Base-by-base conservation (phyloP, 306 rosid species). In the Gastrolobium bilobum region DNA sequence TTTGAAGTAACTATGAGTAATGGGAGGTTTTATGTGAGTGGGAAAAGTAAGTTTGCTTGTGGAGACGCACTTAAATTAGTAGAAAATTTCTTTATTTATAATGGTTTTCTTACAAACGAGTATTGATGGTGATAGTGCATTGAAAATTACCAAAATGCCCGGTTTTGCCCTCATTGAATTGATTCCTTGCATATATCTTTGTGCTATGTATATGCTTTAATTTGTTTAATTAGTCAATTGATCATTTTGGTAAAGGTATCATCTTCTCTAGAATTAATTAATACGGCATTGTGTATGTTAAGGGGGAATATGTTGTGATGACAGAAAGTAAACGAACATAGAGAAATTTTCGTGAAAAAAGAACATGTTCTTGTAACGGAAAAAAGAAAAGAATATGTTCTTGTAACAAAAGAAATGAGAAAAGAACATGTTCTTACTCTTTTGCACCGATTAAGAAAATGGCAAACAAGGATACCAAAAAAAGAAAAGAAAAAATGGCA, bases 1-100 rank as follows among this genome's bases (percentile, higher is more conserved):
- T 14, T 56, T 44, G 39, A 57, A 71, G 68, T 7, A 63, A 31
- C 84, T 57, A 70, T 39, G 29, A 26, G 34, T 14, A 74, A 6
- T 68, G 2, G 14, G 11, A 6, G 82, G 48, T 14, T 15, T 10
- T 3, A 38, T 35, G 79, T 59, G 75, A 13, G 3, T 0, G 10
- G 15, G 8, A 63, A 57, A 48, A 57, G 57, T 57, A 30, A 73
- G 3, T 30, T 7, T 52, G 79, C 33, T 59, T 29, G 42, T 57
- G 70, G 38, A 29, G 73, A 31, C 53, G 53, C 15, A 51, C 20
- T 6, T 79, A 46, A 42, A 40, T 54, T 73, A 57, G 64, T 30
- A 34, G 62, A 20, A 3, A 70, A 40, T 30, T 15, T 86, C 42
- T 20, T n/a, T 52, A 66, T 83, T 83, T 86, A 86, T 86, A 83